Conservation (phyloP, 768 basidiomycete species). For the Auriscalpium orientale region DNA sequence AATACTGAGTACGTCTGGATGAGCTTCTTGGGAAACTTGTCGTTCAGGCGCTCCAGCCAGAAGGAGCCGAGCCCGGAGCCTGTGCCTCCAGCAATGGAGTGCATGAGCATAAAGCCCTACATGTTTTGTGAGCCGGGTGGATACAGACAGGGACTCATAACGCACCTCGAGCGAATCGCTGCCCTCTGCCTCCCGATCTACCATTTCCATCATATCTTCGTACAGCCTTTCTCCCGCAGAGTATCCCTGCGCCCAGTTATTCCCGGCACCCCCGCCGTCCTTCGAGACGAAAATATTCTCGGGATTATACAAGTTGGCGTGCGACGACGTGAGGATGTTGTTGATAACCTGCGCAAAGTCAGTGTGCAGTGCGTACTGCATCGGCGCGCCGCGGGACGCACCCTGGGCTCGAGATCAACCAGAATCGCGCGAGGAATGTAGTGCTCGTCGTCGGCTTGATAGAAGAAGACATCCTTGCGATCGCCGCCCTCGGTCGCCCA, state of each 20-base stretch:
- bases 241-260: slow-evolving; percentile 98
- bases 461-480: slow-evolving; percentile 98
- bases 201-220: slow-evolving; percentile 98
- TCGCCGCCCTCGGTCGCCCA: slow-evolving; percentile 95
- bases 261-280: slow-evolving; percentile 98
- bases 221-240: slow-evolving; percentile 84
- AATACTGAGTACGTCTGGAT: slow-evolving; percentile 99
- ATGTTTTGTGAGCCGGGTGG: background rate
- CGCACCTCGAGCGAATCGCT: slow-evolving; percentile 92
- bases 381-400: slow-evolving; percentile 30
- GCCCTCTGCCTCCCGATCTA: slow-evolving; percentile 95
- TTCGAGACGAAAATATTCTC: slow-evolving; percentile 96
- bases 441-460: slow-evolving; percentile 99
- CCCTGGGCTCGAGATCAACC: slow-evolving; percentile 93
- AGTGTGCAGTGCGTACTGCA: slow-evolving; percentile 3
- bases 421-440: slow-evolving; percentile 97
- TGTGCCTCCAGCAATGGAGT: slow-evolving; percentile 97
- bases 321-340: slow-evolving; percentile 83
- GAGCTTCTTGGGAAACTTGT: slow-evolving; percentile 97
- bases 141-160: background rate
- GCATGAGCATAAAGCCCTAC: slow-evolving; percentile 99
- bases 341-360: slow-evolving; percentile 73
- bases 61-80: slow-evolving; percentile 99
- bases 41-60: slow-evolving; percentile 90
- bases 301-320: slow-evolving; percentile 90